phyloP scores from a whole-genome alignment of 306 rosid species.

The Cotoneaster glaucophyllus region DNA sequence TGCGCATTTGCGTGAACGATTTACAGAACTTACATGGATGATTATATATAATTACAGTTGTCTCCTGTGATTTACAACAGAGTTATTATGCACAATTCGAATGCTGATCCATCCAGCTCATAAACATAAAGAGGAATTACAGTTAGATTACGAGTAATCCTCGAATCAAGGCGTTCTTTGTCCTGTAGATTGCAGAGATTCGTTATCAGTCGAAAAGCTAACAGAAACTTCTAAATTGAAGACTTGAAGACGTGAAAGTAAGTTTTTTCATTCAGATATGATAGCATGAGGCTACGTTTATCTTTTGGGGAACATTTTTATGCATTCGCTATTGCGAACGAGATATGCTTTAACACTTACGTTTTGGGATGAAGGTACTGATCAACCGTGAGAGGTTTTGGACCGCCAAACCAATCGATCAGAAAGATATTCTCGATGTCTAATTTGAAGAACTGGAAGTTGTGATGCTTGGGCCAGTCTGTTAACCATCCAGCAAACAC shows the following conservation, averaged over 20 bases:
- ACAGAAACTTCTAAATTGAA: not conserved
- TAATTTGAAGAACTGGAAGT: conserved; percentile 63
- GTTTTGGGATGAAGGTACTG: conserved; percentile 49
- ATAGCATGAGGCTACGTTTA: not conserved
- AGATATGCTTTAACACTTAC: conserved; percentile 28
- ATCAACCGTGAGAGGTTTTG: conserved; percentile 69
- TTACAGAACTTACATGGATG: not conserved
- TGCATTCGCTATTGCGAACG: not conserved
- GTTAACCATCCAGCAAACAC: conserved; percentile 19
- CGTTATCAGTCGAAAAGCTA: conserved; percentile 5
- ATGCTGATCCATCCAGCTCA: not conserved
- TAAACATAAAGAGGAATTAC: not conserved
- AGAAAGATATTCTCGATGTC: conserved; percentile 67
- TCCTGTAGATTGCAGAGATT: conserved; percentile 29
- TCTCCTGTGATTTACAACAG: conserved; percentile 9
- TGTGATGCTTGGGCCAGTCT: conserved; percentile 77
- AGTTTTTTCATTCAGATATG: not conserved
- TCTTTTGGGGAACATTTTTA: not conserved
- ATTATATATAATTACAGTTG: conserved; percentile 7
- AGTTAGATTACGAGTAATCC: conserved; percentile 20
- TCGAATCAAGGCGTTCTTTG: conserved; percentile 5
- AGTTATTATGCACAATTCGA: conserved; percentile 13
- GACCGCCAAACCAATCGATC: conserved; percentile 83
- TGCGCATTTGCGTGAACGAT: not conserved
- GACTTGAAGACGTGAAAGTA: not conserved